Percentiles rank a stretch among this genome's conserved stretches.
Conservation (phyloP, 2,329 filamentous ascomycete species). For the Arthroderma uncinatum region DNA sequence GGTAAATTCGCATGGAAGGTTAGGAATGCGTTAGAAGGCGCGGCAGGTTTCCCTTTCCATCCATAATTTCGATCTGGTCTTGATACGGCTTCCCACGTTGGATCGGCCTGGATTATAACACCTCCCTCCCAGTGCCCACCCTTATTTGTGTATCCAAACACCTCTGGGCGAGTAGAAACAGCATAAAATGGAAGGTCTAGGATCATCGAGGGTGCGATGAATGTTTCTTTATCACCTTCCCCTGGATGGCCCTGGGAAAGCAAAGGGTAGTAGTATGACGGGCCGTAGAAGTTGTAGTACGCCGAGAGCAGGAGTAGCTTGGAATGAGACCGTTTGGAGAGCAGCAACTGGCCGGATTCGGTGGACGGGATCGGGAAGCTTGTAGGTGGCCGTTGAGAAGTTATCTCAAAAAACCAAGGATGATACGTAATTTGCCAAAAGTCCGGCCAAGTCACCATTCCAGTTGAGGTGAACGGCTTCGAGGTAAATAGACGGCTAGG, state of each 20-base stretch:
- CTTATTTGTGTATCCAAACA: conserved; percentile 13
- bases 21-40: conserved; percentile 26
- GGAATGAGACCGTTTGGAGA: conserved; percentile 40
- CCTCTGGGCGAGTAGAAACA: conserved; percentile 15
- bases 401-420: conserved; percentile 35
- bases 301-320: conserved; percentile 40
- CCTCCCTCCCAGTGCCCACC: conserved; percentile 14
- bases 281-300: conserved; percentile 48
- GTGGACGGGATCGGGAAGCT: conserved; percentile 33
- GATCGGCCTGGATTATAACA: conserved; percentile 22
- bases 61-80: conserved; percentile 13
- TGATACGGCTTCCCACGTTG: conserved; percentile 26
- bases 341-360: conserved; percentile 41
- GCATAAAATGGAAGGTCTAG: conserved; percentile 15
- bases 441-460: conserved; percentile 49
- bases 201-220: conserved; percentile 11
- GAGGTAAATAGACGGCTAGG: conserved; percentile 39
- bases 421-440: conserved; percentile 38
- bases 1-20: conserved; percentile 31
- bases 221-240: conserved; percentile 17
- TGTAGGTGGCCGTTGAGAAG: conserved; percentile 31
- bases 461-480: conserved; percentile 42
- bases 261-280: conserved; percentile 40
- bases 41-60: conserved; percentile 16
- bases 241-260: conserved; percentile 25